Evolutionary conservation across 2,329 filamentous ascomycete species (phyloP).

Genomic region (Cercospora sojina): DNA sequence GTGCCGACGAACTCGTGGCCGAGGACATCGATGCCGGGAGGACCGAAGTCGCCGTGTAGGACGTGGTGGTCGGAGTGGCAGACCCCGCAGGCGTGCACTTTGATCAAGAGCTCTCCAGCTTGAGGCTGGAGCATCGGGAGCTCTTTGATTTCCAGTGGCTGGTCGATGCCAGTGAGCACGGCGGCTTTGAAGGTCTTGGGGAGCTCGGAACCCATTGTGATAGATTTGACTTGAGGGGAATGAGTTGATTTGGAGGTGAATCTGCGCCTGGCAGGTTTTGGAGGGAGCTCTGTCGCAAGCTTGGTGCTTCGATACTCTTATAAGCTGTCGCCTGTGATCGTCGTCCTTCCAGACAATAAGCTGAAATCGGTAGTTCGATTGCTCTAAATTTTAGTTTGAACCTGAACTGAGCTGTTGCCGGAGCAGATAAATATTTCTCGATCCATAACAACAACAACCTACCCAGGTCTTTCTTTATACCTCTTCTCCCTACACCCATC

Average conservation of each 20-base stretch:
- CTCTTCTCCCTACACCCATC: neutral
- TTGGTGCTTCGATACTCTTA: neutral
- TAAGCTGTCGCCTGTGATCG: neutral
- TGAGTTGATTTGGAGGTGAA: neutral
- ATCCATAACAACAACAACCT: neutral
- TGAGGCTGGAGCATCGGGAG: constrained; percentile 58
- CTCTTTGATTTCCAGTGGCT: constrained; percentile 59
- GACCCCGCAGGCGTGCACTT: constrained; percentile 69
- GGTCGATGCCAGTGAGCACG: constrained; percentile 55
- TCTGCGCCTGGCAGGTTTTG: neutral
- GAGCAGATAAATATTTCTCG: too few relatives aligned
- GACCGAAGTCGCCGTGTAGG: constrained; percentile 53
- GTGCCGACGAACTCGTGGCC: constrained; percentile 73
- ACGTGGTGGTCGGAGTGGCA: constrained; percentile 66
- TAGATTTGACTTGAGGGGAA: neutral
- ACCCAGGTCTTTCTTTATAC: neutral
- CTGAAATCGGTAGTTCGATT: neutral
- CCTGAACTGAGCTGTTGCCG: neutral
- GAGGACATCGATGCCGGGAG: constrained; percentile 38
- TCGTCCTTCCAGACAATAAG: neutral
- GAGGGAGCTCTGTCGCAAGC: neutral
- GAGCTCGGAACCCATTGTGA: constrained; percentile 22
- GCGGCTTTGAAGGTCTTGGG: constrained; percentile 69
- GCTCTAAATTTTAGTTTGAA: neutral
- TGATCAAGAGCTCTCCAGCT: constrained; percentile 63